Evolutionary conservation across 2,329 filamentous ascomycete genomes (phyloP), one percentile per base, ranked within the genome.

Genomic region (Epichloe aotearoae): DNA sequence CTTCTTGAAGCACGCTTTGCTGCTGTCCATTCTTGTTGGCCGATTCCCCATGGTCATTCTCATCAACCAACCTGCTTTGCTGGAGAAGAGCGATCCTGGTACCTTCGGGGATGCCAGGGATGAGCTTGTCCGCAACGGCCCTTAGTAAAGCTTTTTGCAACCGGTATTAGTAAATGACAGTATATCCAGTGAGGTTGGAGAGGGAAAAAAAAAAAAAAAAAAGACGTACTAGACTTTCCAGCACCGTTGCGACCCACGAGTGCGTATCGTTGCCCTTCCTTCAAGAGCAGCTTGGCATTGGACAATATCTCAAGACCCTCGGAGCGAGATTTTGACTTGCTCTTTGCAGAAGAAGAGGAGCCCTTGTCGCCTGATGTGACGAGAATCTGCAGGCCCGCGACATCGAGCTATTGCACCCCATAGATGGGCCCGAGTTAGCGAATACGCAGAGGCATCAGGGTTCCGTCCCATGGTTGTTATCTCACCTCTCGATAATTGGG

Each of bases 181-280:
- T 30, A 10, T 30, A 30, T 10, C 8, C 17, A n/a, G 4, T 5
- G 20, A 5, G 4, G 30, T 6, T 38, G 38, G 15, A 6, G 7
- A 23, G 1, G 6, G 1, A 23, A 23, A 23, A 3, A 14, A 15
- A 19, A 14, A 3, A n/a, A 17, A 19, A 19, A 19, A 12, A 5
- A 11, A 5, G 14, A 61, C 74, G 64, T 66, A 84, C 82, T 91
- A 4, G 86, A 90, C 62, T 94, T 94, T 5, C 88, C 88, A 2
- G 82, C 84, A 1, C 88, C 88, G 66, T 94, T 94, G 6, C 86
- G 76, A 0, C 88, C 88, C 19, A 91, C 73, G 2, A 94, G 71
- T 0, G 86, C 87, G 71, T 94, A 94, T 54, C 85, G 76, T 44
- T 81, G 73, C 0, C 85, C 83, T 47, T 82, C 78, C 56, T 91